phyloP scores from a whole-genome alignment of 2,329 filamentous ascomycete genomes.

The Mariannaea elegans region DNA sequence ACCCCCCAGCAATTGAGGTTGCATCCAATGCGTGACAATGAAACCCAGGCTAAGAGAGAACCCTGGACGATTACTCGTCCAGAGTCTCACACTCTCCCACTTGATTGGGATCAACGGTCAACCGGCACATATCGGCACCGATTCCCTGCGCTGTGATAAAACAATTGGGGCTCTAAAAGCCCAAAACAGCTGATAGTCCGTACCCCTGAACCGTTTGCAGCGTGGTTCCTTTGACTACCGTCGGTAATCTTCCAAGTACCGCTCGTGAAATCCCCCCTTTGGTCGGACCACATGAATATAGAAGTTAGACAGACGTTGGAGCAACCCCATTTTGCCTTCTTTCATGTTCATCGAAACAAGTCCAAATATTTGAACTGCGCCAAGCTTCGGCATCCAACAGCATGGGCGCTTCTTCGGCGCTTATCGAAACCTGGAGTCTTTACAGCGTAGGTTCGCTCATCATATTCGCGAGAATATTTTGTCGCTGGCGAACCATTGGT shows the following conservation, averaged over 20 bases:
- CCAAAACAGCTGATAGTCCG: not conserved
- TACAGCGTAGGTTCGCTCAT: constrained; percentile 23
- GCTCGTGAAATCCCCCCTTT: not conserved
- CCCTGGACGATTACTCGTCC: not conserved
- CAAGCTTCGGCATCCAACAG: not conserved
- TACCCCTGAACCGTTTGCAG: not conserved
- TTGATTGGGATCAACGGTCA: not conserved
- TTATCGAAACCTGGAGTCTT: constrained; percentile 23
- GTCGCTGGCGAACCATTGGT: constrained; percentile 20
- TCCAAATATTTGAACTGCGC: not conserved
- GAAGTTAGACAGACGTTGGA: too few relatives aligned
- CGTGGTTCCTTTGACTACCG: not conserved
- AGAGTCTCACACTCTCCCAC: not conserved
- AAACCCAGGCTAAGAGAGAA: too few relatives aligned
- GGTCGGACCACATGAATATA: too few relatives aligned
- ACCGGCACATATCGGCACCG: not conserved
- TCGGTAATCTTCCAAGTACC: not conserved
- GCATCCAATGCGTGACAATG: too few relatives aligned
- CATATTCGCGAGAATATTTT: constrained; percentile 20
- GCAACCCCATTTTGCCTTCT: too few relatives aligned
- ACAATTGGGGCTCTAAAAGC: not conserved
- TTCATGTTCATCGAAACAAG: not conserved
- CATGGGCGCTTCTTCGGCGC: constrained; percentile 17
- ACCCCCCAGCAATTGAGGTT: too few relatives aligned
- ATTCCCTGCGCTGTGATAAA: not conserved